Percentiles rank a stretch among this genome's conserved stretches.
These are phyloP conservation scores for Hypoxylon subgilvum DNA, from an alignment of 495 filamentous ascomycete species.

Conservation along the genomic window DNA sequence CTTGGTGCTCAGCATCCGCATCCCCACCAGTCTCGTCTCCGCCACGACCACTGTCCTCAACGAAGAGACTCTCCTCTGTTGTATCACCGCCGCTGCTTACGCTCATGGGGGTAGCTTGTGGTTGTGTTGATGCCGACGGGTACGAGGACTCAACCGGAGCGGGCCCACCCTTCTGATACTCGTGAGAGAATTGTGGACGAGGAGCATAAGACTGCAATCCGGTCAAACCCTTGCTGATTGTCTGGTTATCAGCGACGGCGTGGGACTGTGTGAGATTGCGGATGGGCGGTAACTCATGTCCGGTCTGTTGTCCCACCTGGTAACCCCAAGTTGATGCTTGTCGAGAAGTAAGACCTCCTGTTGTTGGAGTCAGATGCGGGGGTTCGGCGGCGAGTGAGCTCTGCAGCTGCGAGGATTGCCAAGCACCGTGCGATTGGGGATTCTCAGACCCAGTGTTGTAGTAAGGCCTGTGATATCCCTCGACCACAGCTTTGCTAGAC, in stretches of 20 bases:
- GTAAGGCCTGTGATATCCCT: too few relatives aligned
- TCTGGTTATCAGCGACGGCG: background rate
- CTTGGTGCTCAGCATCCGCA: background rate
- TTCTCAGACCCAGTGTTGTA: too few relatives aligned
- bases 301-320: background rate
- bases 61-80: constrained; percentile 4
- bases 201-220: background rate
- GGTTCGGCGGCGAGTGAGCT: background rate
- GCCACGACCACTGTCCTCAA: background rate
- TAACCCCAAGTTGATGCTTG: background rate
- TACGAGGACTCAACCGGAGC: background rate
- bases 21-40: background rate
- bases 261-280: background rate
- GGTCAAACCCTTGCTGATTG: background rate
- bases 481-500: too few relatives aligned
- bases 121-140: background rate
- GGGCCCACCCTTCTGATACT: background rate
- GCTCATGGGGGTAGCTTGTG: background rate
- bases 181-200: background rate
- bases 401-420: background rate
- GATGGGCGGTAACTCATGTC: background rate
- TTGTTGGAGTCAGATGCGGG: background rate
- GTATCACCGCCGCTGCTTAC: background rate
- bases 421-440: too few relatives aligned
- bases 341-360: background rate